phyloP scores from a whole-genome alignment of 2,329 filamentous ascomycete species.

The Talaromyces sp. region DNA sequence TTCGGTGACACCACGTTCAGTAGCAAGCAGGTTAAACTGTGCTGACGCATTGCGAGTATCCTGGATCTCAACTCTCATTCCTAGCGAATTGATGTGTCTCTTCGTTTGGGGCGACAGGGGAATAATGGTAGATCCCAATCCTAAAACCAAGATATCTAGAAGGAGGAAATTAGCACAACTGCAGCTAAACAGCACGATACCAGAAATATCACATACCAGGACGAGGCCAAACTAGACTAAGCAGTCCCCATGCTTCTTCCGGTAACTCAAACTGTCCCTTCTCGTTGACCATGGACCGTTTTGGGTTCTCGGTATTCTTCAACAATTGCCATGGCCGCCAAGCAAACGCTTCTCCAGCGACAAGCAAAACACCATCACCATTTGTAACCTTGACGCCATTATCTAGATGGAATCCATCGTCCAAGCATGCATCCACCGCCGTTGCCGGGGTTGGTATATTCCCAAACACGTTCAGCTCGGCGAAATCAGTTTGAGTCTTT shows the following conservation, averaged over 20 bases:
- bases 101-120: conserved; percentile 75
- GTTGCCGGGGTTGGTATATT: conserved; percentile 74
- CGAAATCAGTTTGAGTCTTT: conserved; percentile 69
- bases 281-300: conserved; percentile 59
- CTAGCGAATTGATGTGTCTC: conserved; percentile 68
- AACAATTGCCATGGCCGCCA: conserved; percentile 75
- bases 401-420: conserved; percentile 82
- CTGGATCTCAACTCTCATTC: conserved; percentile 80
- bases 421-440: conserved; percentile 74
- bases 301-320: conserved; percentile 28
- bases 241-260: conserved; percentile 66
- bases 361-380: conserved; percentile 70
- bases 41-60: conserved; percentile 92
- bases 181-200: neutral
- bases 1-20: conserved; percentile 79
- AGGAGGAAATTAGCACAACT: neutral
- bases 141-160: conserved; percentile 82
- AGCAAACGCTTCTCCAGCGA: conserved; percentile 80
- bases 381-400: conserved; percentile 69
- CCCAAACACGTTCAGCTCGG: conserved; percentile 72
- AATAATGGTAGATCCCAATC: conserved; percentile 70
- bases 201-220: conserved; percentile 62
- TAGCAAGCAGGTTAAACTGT: conserved; percentile 93
- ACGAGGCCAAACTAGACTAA: conserved; percentile 79
- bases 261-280: conserved; percentile 80